phyloP scores from a whole-genome alignment of 495 filamentous ascomycete genomes.

The Aspergillus olivimuriae region DNA sequence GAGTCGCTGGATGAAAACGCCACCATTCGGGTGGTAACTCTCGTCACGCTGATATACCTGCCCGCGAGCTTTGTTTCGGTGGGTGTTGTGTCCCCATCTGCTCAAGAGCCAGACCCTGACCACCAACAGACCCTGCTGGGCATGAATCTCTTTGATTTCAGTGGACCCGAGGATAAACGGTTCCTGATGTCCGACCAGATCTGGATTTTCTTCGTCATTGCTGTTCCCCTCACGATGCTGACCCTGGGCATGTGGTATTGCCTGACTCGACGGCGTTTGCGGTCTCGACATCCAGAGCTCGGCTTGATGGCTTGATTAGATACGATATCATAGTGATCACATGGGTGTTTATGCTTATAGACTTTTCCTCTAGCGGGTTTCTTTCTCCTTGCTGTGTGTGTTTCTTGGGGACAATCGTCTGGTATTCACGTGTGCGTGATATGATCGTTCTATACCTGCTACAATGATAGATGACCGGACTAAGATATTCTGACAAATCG shows the following conservation, averaged over 20 bases:
- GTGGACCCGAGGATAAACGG: constrained; percentile 3
- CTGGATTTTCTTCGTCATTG: constrained; percentile 26
- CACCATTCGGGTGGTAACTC: constrained; percentile 33
- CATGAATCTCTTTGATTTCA: constrained; percentile 23
- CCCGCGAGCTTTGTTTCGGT: constrained; percentile 38
- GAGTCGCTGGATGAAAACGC: constrained; percentile 28
- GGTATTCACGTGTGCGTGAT: no score
- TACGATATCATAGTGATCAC: no score
- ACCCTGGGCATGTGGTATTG: constrained; percentile 19
- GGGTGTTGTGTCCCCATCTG: constrained; percentile 11
- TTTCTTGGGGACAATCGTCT: no score
- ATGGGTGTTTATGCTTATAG: no score
- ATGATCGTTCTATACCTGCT: no score
- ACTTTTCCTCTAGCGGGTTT: no score
- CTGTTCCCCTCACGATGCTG: constrained; percentile 23
- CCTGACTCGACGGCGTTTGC: constrained; percentile 1
- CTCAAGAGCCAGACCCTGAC: not conserved
- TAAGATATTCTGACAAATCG: no score
- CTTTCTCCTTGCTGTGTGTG: no score
- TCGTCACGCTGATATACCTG: constrained; percentile 35
- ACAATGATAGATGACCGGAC: no score
- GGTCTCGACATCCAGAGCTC: not conserved
- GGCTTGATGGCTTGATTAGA: not conserved
- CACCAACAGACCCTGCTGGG: constrained; percentile 19
- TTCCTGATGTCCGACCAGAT: constrained; percentile 23